Evolutionary conservation across 257 asterid genomes (phyloP), one percentile per base, ranked within the genome.

Genomic region (Primulina eburnea): DNA sequence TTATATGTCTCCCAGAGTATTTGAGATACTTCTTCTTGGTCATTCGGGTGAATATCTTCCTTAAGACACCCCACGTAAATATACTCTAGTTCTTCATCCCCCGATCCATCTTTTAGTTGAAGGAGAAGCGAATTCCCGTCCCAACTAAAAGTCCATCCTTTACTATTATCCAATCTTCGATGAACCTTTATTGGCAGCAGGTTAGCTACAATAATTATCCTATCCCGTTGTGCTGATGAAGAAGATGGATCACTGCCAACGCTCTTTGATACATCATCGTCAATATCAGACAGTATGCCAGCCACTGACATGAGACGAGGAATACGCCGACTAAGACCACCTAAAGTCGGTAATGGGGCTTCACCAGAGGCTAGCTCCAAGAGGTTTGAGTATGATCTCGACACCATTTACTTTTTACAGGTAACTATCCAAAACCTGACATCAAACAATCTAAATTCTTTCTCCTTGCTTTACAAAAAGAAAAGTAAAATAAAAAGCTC

Each of bases 31-130:
- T 84, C 87, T 7, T 84, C 87, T 69, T 84, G 89, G 16, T 84
- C 89, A 64, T 62, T 81, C 7, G 80, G 83, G 60, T 82, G 87
- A 71, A 84, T 79, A n/a, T 84, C 89, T 62, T 84, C 89, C 73
- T 84, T 84, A 34, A 84, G 78, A 84, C 87, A 84, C 34, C 89
- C 89, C 60, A 84, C 89, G 21, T 84, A 84, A 69, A 84, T 75
- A 38, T 79, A 75, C 76, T 84, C 89, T 18, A 82, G 69, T 28
- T 84, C 87, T n/a, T 82, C 87, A 62, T 77, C 89, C 33, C 83
- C 83, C 29, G 77, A 69, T 30, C 84, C 85, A 71, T 84, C 89
- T 77, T 73, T 84, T 34, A 84, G 72, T 75, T 79, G 89, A 29
- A 75, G 87, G 29, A 79, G 83, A 65, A 82, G 77, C 12, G 85